Base-by-base conservation (phyloP, 305 asterid species). In the Lippia alba region DNA sequence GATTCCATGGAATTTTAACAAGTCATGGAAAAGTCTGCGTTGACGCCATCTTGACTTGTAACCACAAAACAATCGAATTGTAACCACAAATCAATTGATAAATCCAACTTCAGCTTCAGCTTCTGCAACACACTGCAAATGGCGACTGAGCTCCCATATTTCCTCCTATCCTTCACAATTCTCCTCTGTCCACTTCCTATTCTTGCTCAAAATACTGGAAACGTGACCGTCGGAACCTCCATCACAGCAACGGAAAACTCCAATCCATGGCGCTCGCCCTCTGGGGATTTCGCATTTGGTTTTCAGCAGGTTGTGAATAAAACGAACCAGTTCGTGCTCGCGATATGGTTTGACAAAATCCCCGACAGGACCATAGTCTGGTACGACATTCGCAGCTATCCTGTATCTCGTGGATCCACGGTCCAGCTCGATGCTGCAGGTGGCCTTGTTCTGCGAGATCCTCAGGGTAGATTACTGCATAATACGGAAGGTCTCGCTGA, bases 251-350 rank as follows among this genome's bases (percentile, higher is more conserved):
- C 60, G 0, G 32, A 24, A n/a, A 60, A 36, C 73, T 66, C 81
- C 64, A 19, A 0, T 14, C 74, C 76, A 32, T 59, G 82, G 83
- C 72, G 70, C 0, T 80, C 85, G 4, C 74, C 76, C 3, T 66
- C 74, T 0, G 76, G 71, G 1, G 80, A 83, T 5, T 83, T 78
- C 66, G 87, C 83, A 0, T 80, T 83, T 18, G 87, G 87, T 24
- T 83, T 80, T 50, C 76, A 58, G 33, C 79, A 20, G 51, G 72
- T 75, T 8, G 74, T 0, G 15, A 12, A 11, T 8, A 61, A 70
- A 44, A 10, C 4, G 0, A 5, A 50, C n/a, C 59, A 58, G 8
- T 74, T 54, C 40, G 15, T 79, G 0, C 79, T 77, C 10, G 66
- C 83, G 57, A 69, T 83, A 44, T 80, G 85, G 87, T 74, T 80